A percentile compares a stretch with the other conserved stretches of the same genome.
Evolutionary conservation across 306 rosid genomes (phyloP).

Genomic region (Abrus precatorius): DNA sequence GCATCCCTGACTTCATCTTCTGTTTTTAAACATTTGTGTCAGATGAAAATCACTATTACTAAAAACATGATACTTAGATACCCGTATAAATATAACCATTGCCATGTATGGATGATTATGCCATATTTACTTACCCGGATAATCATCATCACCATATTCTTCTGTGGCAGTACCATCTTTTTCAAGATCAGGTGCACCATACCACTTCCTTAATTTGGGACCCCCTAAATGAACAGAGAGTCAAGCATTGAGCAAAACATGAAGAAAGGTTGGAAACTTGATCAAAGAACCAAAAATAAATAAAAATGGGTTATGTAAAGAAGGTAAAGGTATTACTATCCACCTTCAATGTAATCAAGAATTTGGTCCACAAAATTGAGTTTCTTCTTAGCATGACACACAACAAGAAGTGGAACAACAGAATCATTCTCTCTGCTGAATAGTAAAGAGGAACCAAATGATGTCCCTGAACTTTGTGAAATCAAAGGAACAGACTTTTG

Average conservation of each 20-base stretch:
- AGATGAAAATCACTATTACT: slow-evolving; percentile 30
- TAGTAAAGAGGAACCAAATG: slow-evolving; percentile 45
- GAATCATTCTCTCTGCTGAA: slow-evolving; percentile 40
- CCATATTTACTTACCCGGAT: slow-evolving; percentile 55
- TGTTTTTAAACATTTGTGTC: slow-evolving; percentile 51
- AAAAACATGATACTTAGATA: neutral
- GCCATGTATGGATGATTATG: neutral
- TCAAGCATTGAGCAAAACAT: slow-evolving; percentile 13
- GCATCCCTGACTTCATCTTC: slow-evolving; percentile 79
- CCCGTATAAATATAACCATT: slow-evolving; percentile 14
- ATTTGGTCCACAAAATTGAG: slow-evolving; percentile 79
- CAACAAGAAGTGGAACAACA: slow-evolving; percentile 32
- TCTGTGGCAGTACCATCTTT: slow-evolving; percentile 64
- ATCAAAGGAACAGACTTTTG: slow-evolving; percentile 41
- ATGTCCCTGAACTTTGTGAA: slow-evolving; percentile 46
- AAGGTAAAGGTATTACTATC: neutral
- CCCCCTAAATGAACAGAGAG: slow-evolving; percentile 63
- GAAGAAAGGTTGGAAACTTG: neutral
- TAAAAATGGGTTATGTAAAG: neutral
- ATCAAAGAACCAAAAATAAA: neutral
- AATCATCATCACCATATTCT: slow-evolving; percentile 62
- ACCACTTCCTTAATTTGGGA: slow-evolving; percentile 94
- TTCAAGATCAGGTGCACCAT: slow-evolving; percentile 92
- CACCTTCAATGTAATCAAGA: slow-evolving; percentile 96
- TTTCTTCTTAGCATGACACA: slow-evolving; percentile 85